These are phyloP conservation scores for Vitis rupestris DNA, from an alignment of 164 flowering plant genomes.

Conservation along the genomic window DNA sequence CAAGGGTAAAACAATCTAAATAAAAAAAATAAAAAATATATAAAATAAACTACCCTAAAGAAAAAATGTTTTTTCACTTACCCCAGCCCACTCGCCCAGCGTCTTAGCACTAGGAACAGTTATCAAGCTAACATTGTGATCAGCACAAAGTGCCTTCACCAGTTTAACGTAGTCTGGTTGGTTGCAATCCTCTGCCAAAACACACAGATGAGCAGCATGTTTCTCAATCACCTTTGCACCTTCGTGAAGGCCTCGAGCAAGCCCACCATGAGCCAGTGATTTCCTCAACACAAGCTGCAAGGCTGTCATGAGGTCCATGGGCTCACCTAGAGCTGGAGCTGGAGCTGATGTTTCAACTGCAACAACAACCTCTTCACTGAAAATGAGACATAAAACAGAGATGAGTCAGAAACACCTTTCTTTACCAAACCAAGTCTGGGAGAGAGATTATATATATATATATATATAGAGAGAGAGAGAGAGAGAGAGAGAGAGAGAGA, in stretches of 20 bases:
- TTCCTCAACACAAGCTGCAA: slow-evolving; percentile 56
- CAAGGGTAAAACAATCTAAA: no score
- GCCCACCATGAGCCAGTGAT: slow-evolving; percentile 71
- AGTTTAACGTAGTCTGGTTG: slow-evolving; percentile 76
- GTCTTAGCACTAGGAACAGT: slow-evolving; percentile 78
- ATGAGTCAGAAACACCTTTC: no score
- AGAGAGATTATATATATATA: no score
- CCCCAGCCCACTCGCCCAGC: slow-evolving; percentile 88
- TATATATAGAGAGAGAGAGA: no score
- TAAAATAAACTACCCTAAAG: background rate
- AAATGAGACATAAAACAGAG: no score
- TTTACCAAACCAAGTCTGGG: no score
- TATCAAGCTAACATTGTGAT: slow-evolving; percentile 62
- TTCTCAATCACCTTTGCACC: slow-evolving; percentile 78
- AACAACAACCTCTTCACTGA: slow-evolving; percentile 19
- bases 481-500: no score
- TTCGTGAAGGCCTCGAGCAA: slow-evolving; percentile 72
- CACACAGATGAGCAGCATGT: slow-evolving; percentile 78
- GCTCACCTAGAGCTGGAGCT: slow-evolving; percentile 20
- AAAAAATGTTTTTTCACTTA: slow-evolving; percentile 27
- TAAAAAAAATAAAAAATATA: background rate
- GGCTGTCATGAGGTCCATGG: slow-evolving; percentile 35
- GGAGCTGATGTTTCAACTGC: slow-evolving; percentile 15
- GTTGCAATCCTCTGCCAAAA: slow-evolving; percentile 78
- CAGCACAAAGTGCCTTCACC: slow-evolving; percentile 76